Conservation (phyloP, 768 basidiomycete species). For the Dacryopinax spathularia region DNA sequence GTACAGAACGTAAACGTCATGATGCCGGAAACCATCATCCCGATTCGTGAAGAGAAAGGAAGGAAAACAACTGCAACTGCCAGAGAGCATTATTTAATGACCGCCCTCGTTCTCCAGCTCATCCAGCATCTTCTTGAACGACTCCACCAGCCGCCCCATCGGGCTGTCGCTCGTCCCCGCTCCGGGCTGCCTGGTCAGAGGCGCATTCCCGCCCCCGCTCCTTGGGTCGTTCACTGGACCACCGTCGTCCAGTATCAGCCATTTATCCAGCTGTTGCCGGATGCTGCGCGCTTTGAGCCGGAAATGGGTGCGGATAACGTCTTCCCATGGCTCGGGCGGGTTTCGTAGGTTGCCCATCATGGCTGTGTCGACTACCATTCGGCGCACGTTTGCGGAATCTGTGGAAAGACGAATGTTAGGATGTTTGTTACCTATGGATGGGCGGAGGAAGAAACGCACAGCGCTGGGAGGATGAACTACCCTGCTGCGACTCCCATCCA, state of each 20-base stretch:
- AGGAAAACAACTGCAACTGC: too few species aligned
- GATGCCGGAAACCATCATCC: too few species aligned
- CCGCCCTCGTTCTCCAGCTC: constrained; percentile 10
- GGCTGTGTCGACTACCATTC: constrained; percentile 84
- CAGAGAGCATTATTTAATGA: too few species aligned
- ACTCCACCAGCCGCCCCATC: constrained; percentile 10
- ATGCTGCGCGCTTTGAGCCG: constrained; percentile 65
- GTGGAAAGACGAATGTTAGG: constrained; percentile 10
- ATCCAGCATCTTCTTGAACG: constrained; percentile 10
- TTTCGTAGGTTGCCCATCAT: constrained; percentile 74
- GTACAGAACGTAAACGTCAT: too few species aligned
- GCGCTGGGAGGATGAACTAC: constrained; percentile 58
- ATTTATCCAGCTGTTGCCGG: constrained; percentile 58
- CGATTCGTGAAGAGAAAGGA: too few species aligned
- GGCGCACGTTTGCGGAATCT: constrained; percentile 85
- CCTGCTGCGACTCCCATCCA: constrained; percentile 61
- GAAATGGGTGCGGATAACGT: constrained; percentile 84
- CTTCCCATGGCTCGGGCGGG: constrained; percentile 72
- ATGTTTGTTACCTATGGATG: not conserved
- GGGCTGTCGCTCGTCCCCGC: not conserved
- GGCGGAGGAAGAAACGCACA: constrained; percentile 35
- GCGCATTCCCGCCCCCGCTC: not conserved
- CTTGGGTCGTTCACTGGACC: constrained; percentile 27
- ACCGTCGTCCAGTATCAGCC: constrained; percentile 66
- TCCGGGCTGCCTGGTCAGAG: not conserved